A percentile compares a stretch with the other conserved stretches of the same genome.
Evolutionary conservation across 73 alveolate species (phyloP).

Genomic region (Breviolum minutum): DNA sequence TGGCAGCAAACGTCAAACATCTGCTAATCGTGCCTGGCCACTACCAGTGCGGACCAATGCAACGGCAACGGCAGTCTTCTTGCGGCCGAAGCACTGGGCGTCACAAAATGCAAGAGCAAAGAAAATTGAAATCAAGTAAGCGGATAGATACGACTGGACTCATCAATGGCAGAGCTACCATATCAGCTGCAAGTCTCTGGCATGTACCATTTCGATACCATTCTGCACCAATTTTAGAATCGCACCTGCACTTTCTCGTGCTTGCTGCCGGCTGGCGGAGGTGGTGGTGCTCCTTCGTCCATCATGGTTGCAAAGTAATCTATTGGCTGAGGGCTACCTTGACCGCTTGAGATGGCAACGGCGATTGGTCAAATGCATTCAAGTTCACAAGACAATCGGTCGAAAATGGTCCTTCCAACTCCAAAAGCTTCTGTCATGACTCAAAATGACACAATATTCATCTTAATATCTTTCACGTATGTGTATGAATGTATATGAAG

Average conservation of each 20-base stretch:
- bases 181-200: too few relatives aligned
- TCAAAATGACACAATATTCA: neutral
- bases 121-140: too few relatives aligned
- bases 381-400: neutral
- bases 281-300: slow-evolving; percentile 33
- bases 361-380: neutral
- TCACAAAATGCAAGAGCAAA: too few relatives aligned
- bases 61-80: slow-evolving; percentile 99
- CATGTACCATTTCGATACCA: too few relatives aligned
- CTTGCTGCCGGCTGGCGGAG: slow-evolving; percentile 45
- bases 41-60: slow-evolving; percentile 98
- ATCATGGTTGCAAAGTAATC: neutral
- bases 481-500: neutral
- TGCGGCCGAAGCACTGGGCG: slow-evolving; percentile 98
- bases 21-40: slow-evolving; percentile 95
- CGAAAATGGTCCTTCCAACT: too few relatives aligned
- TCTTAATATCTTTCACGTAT: neutral
- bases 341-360: slow-evolving; percentile 35
- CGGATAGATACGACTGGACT: too few relatives aligned
- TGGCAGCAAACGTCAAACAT: slow-evolving; percentile 88
- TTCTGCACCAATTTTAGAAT: neutral
- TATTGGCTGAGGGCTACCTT: slow-evolving; percentile 21
- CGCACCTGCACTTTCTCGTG: slow-evolving; percentile 59
- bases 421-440: neutral
- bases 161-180: too few relatives aligned